Conservation (phyloP, 352 stramenopile genomes). For the Phytophthora macrochlamydospora region DNA sequence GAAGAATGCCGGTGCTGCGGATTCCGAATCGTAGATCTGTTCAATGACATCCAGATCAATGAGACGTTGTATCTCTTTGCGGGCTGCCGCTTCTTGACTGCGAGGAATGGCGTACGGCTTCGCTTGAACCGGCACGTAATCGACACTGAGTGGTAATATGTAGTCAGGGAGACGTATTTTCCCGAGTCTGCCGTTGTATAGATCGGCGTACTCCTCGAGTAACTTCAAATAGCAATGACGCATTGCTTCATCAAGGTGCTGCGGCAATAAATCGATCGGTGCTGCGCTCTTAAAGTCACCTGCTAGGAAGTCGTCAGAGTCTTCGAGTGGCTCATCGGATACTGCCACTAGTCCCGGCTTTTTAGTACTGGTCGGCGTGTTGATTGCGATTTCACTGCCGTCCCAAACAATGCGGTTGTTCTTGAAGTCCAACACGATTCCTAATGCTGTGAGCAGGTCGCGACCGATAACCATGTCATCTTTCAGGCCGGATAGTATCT, state of each 20-base stretch:
- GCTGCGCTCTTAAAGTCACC: no score
- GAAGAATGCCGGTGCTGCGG: conserved; percentile 14
- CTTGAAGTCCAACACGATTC: conserved; percentile 9
- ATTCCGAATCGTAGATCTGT: conserved; percentile 12
- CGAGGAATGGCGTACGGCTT: conserved; percentile 6
- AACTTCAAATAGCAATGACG: no score
- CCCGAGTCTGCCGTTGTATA: no score
- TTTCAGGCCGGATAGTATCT: conserved; percentile 1
- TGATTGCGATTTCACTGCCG: conserved; percentile 3
- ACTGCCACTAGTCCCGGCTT: background rate
- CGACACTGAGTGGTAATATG: background rate
- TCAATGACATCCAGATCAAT: conserved; percentile 8
- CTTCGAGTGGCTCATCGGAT: background rate
- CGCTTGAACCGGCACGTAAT: conserved; percentile 4
- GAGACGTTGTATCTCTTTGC: conserved; percentile 3
- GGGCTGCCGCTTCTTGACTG: conserved; percentile 8
- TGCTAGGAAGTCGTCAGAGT: no score
- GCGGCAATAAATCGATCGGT: no score
- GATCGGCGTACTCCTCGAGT: no score
- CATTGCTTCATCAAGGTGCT: no score
- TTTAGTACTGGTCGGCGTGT: background rate
- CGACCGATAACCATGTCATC: conserved; percentile 14
- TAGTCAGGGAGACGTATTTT: background rate
- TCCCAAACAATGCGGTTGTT: conserved; percentile 5
- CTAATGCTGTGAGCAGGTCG: conserved; percentile 9